phyloP scores from a whole-genome alignment of 2,329 filamentous ascomycete genomes.

The Ambrosiella cleistominuta region DNA sequence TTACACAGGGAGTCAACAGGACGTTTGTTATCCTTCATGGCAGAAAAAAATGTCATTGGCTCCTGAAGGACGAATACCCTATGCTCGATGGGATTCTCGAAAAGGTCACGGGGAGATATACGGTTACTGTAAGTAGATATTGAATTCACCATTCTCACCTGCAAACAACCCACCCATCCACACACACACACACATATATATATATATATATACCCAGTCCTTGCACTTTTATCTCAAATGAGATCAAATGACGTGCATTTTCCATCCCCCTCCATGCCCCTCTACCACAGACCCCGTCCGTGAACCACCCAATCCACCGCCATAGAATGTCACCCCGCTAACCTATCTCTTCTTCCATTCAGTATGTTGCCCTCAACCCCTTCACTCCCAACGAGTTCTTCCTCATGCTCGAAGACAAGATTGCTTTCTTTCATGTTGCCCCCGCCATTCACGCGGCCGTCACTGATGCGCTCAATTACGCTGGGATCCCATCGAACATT shows the following conservation, averaged over 20 bases:
- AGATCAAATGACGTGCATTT: not conserved
- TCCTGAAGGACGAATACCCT: conserved; percentile 1
- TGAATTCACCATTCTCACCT: too few relatives aligned
- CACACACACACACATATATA: too few relatives aligned
- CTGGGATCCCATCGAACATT: conserved; percentile 15
- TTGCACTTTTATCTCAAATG: not conserved
- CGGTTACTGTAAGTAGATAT: conserved; percentile 5
- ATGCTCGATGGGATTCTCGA: conserved; percentile 5
- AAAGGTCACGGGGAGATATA: conserved; percentile 5
- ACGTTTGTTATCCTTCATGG: conserved; percentile 6
- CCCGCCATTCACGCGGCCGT: conserved; percentile 15
- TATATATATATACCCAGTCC: too few relatives aligned
- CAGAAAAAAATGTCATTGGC: conserved; percentile 2
- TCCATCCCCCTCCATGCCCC: not conserved
- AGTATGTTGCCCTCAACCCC: conserved; percentile 8
- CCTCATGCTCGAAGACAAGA: conserved; percentile 13
- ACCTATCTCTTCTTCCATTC: not conserved
- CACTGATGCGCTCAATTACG: conserved; percentile 14
- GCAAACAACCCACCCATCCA: too few relatives aligned
- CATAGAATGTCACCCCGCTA: not conserved
- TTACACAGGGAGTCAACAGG: conserved; percentile 4
- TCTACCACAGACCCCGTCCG: not conserved
- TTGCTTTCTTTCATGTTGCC: conserved; percentile 15
- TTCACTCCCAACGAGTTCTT: conserved; percentile 6
- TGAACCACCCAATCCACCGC: not conserved